Evolutionary conservation across 1,139 yeast genomes (phyloP).

Genomic region (Blastobotrys arbuscula): DNA sequence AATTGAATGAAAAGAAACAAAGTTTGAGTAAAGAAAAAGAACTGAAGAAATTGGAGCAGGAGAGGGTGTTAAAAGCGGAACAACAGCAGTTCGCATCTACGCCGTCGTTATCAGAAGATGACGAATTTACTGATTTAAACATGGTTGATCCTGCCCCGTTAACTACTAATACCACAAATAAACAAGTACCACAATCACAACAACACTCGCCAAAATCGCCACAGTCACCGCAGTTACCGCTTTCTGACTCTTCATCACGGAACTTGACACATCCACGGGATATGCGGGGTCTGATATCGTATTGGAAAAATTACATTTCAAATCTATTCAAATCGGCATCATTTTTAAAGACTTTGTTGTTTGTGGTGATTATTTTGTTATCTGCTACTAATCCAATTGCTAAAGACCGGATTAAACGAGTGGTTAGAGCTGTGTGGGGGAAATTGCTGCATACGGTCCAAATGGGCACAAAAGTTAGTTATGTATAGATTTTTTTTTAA

Average conservation of each 20-base stretch:
- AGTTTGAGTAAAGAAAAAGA: slow-evolving; percentile 2
- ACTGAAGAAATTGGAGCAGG: slow-evolving; percentile 7
- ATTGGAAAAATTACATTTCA: slow-evolving; percentile 14
- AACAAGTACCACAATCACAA: neutral
- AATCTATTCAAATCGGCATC: slow-evolving; percentile 11
- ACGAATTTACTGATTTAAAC: slow-evolving; percentile 1
- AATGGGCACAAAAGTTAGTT: slow-evolving; percentile 27
- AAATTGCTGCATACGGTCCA: slow-evolving; percentile 20
- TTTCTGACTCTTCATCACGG: neutral
- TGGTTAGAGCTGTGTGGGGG: slow-evolving; percentile 16
- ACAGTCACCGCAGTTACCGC: neutral
- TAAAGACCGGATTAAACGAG: slow-evolving; percentile 15
- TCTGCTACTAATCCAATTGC: slow-evolving; percentile 18
- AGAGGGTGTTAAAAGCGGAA: slow-evolving; percentile 13
- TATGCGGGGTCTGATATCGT: slow-evolving; percentile 9
- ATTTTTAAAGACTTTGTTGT: slow-evolving; percentile 14
- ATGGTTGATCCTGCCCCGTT: neutral
- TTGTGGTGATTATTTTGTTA: slow-evolving; percentile 18
- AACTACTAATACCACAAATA: neutral
- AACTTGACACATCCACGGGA: slow-evolving; percentile 6
- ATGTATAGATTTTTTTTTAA: slow-evolving; percentile 21
- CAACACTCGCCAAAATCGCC: neutral
- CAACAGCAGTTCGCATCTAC: slow-evolving; percentile 5
- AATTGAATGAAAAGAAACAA: slow-evolving; percentile 7
- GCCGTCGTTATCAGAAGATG: slow-evolving; percentile 3